Conservation (phyloP, 73 alveolate genomes). For the Paramecium tetraurelia region DNA sequence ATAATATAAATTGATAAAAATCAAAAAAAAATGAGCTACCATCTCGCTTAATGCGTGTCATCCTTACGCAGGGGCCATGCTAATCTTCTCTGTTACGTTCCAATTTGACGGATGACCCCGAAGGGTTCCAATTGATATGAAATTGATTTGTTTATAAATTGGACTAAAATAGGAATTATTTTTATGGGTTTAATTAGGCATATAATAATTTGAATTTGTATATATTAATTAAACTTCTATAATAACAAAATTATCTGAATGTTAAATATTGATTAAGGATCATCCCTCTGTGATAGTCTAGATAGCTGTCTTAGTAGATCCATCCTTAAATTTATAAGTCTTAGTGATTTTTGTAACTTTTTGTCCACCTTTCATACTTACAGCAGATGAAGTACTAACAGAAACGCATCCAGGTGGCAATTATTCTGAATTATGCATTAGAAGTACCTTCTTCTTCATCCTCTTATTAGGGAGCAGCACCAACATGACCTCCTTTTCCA, state of each 20-base stretch:
- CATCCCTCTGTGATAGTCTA: background rate
- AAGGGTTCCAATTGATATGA: conserved; percentile 29
- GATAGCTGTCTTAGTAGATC: background rate
- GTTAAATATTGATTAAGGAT: background rate
- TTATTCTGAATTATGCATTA: background rate
- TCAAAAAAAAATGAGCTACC: conserved; percentile 54
- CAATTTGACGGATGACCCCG: conserved; percentile 84
- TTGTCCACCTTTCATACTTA: background rate
- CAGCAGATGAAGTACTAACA: background rate
- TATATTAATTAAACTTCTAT: background rate
- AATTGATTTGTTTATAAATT: background rate
- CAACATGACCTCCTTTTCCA: background rate
- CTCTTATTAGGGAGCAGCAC: background rate
- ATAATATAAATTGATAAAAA: background rate
- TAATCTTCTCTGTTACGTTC: conserved; percentile 99
- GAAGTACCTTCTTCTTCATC: background rate
- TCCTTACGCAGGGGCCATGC: conserved; percentile 99
- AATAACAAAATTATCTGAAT: background rate
- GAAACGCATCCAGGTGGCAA: background rate
- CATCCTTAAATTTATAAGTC: background rate
- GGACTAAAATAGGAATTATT: background rate
- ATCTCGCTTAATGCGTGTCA: conserved; percentile 94
- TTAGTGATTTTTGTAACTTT: background rate
- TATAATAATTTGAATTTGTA: background rate
- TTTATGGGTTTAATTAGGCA: conserved; percentile 6